Evolutionary conservation across 2,329 filamentous ascomycete species (phyloP), one percentile per base, ranked within the genome.

Genomic region (Myotisia sp.): DNA sequence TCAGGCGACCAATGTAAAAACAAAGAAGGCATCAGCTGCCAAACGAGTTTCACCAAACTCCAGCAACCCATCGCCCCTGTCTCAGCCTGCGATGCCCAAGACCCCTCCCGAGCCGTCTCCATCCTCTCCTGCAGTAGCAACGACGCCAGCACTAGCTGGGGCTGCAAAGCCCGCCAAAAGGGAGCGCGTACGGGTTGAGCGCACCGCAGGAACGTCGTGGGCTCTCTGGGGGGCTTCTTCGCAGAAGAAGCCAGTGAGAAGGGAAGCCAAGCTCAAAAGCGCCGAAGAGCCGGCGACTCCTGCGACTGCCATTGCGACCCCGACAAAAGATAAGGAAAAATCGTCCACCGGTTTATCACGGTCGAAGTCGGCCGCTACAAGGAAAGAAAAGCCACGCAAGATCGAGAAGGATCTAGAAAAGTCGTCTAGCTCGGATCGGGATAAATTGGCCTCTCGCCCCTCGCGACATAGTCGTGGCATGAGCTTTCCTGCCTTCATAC

Each of bases 121-220:
- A n/a, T 27, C 35, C 31, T 12, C 22, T 29, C 37, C 37, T 18
- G 42, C 47, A 29, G 41, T 38, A 4, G 46, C 42, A 17, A 45
- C 55, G 27, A 44, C 52, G 29, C 39, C 46, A 27, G 45, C 46
- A 8, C 38, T 35, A 9, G 49, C 50, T 27, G 43, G 47, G 37
- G 58, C 62, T 21, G 65, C 65, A 40, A 72, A 69, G 34, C 53
- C 64, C 3, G 66, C 66, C 3, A 82, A 74, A 23, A 92, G 79
- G 52, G 81, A 92, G 42, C 78, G 84, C 9, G 63, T 79, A 18
- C 83, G 78, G 49, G 72, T 85, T 42, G 80, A 74, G 45, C 79
- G 82, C 38, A 76, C 79, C 23, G 68, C 71, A 38, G 67, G 67
- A 22, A 65, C 71, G 8, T 74, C 79, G 19, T 90, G 84, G 83